Conservation (phyloP, 192 early-diverging fungal species). For the Thamnidium elegans region DNA sequence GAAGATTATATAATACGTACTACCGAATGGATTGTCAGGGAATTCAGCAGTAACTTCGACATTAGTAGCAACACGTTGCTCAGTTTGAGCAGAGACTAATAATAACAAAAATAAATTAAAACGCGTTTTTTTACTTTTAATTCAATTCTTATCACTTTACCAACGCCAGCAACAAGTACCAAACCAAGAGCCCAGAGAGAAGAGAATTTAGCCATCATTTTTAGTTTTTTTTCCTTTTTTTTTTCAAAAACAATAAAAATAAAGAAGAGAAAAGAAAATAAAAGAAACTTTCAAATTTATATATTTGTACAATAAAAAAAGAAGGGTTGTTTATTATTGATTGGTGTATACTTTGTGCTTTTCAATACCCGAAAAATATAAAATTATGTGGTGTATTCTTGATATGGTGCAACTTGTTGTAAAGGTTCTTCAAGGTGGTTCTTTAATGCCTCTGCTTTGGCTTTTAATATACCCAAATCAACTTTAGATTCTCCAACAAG, state of each 20-base stretch:
- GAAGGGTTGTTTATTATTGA: not conserved
- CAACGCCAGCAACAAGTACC: not conserved
- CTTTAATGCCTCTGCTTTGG: slow-evolving; percentile 50
- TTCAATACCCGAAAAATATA: too few relatives aligned
- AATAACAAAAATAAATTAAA: not conserved
- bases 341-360: too few relatives aligned
- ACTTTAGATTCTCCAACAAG: slow-evolving; percentile 47
- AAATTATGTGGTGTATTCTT: slow-evolving; percentile 9
- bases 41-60: slow-evolving; percentile 33
- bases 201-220: slow-evolving; percentile 18
- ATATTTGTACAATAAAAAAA: not conserved
- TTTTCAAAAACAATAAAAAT: slow-evolving; percentile 6
- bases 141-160: not conserved
- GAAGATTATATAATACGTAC: slow-evolving; percentile 26
- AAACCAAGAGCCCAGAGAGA: slow-evolving; percentile 22
- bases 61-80: slow-evolving; percentile 4
- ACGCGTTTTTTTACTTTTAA: not conserved
- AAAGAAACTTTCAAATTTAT: not conserved
- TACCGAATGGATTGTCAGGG: slow-evolving; percentile 38
- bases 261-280: slow-evolving; percentile 8
- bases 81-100: slow-evolving; percentile 25
- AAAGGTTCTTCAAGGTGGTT: slow-evolving; percentile 48
- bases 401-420: slow-evolving; percentile 12
- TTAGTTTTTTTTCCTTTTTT: too few relatives aligned
- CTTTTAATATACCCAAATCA: slow-evolving; percentile 52